A percentile compares a stretch with the other conserved stretches of the same genome.
These are phyloP conservation scores for Oropetium thomaeum DNA, from an alignment of 176 grass and related monocot genomes.

Conservation along the genomic window DNA sequence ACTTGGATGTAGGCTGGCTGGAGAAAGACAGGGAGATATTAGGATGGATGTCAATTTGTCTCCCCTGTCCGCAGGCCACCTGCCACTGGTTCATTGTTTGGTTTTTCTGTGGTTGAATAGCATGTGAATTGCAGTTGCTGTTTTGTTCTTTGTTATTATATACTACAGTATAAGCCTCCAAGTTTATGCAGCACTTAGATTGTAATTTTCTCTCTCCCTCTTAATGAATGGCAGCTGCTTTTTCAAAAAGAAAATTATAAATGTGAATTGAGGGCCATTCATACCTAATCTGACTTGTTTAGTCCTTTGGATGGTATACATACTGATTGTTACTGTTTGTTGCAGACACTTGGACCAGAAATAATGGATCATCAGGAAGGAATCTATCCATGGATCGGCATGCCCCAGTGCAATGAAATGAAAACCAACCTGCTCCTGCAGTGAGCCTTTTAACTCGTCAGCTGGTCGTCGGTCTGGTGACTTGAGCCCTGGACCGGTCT, in stretches of 20 bases:
- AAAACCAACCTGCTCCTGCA: background rate
- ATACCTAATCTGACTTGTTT: constrained; percentile 2
- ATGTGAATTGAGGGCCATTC: background rate
- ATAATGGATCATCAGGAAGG: background rate
- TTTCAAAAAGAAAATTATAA: too few species aligned
- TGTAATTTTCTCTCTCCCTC: too few species aligned
- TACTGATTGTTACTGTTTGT: background rate
- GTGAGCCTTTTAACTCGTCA: background rate
- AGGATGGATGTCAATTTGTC: background rate
- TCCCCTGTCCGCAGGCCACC: background rate
- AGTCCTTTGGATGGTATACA: background rate
- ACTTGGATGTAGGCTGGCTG: background rate
- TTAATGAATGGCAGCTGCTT: too few species aligned
- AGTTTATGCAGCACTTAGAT: too few species aligned
- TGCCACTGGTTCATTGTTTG: background rate
- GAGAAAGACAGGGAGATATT: background rate
- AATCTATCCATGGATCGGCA: background rate
- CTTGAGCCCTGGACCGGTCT: background rate
- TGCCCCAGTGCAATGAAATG: background rate
- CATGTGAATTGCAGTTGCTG: background rate
- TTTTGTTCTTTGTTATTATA: too few species aligned
- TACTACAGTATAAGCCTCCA: too few species aligned
- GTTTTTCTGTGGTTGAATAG: background rate
- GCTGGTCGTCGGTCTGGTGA: background rate
- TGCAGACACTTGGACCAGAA: background rate